Percentiles rank a stretch among this genome's conserved stretches.
phyloP scores from a whole-genome alignment of 768 basidiomycete species.

The Pulveroboletus sp. region DNA sequence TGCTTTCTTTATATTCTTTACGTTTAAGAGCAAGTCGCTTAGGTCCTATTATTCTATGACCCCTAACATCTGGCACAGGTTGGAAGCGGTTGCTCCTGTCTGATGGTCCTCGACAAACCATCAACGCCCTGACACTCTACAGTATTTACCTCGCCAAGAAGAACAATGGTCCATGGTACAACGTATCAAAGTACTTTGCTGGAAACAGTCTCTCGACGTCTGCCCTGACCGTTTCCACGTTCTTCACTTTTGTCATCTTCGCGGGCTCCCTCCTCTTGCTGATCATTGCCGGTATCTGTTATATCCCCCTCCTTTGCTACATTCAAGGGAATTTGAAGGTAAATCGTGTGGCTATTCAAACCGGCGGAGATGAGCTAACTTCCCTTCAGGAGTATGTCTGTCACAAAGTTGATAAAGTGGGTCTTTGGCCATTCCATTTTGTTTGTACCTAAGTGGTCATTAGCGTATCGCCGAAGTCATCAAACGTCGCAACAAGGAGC shows the following conservation, averaged over 20 bases:
- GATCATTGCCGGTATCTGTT: constrained; percentile 79
- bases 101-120: constrained; percentile 94
- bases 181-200: constrained; percentile 74
- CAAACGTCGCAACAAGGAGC: constrained; percentile 85
- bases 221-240: constrained; percentile 79
- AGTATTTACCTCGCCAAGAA: constrained; percentile 71
- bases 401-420: constrained; percentile 96
- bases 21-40: constrained; percentile 82
- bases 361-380: background rate
- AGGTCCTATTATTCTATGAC: background rate
- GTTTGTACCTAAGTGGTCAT: constrained; percentile 11
- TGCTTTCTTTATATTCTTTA: constrained; percentile 99
- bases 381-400: constrained; percentile 84
- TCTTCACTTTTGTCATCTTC: constrained; percentile 89
- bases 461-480: constrained; percentile 92
- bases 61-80: constrained; percentile 37
- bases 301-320: constrained; percentile 91
- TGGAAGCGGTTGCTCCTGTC: constrained; percentile 89
- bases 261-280: constrained; percentile 78
- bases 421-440: constrained; percentile 6
- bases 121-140: constrained; percentile 96
- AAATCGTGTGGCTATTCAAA: constrained; percentile 4
- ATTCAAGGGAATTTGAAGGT: constrained; percentile 98
- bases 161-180: constrained; percentile 54
- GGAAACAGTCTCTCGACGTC: constrained; percentile 75